Base-by-base conservation (phyloP, 352 stramenopile species). In the Globisporangium heterothallicum region DNA sequence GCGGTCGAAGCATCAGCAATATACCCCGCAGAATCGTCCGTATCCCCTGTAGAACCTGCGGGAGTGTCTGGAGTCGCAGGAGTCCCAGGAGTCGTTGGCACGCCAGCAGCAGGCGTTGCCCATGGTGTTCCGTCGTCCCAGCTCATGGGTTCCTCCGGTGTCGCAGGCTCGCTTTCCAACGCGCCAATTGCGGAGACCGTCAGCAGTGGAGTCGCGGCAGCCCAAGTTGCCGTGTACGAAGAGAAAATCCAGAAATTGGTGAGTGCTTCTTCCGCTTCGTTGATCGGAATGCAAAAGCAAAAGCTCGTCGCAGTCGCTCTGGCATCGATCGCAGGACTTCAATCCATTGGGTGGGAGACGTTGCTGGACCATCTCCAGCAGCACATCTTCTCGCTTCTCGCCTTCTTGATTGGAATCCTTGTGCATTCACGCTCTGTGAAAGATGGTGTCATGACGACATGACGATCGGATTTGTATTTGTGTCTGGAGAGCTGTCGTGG, bases 241-340 rank as follows among this genome's bases (percentile, higher is more conserved):
- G 77, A 78, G 53, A 81, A 84, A 42, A 69, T 86, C 35, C 66
- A 80, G 41, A 70, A 73, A 53, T 46, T 92, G 74, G 79, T 91
- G 71, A 34, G 71, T 71, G 22, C 12, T 24, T 24, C 26, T n/a
- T 41, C 38, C 30, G 21, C n/a, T 19, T 34, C 36, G 30, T 26
- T 8, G 27, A 36, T 38, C 25, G 16, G 42, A 6, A 32, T 25
- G 12, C 21, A 29, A 21, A 42, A 41, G 30, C 47, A 62, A n/a
- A 14, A 42, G 21, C 2, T 58, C n/a, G 13, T 63, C 29, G 45
- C 50, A 35, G 42, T 51, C 9, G 42, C 38, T 18, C 36, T 30
- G 29, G 56, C 42, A 16, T 35, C 18, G 4, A 8, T 62, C 42
- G 40, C 44, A 21, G 18, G 14, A 18, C 10, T 58, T 34, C 51